A percentile compares a stretch with the other conserved stretches of the same genome.
These are phyloP conservation scores for Magnolia officinalis DNA, from an alignment of 164 flowering plant species.

Conservation along the genomic window DNA sequence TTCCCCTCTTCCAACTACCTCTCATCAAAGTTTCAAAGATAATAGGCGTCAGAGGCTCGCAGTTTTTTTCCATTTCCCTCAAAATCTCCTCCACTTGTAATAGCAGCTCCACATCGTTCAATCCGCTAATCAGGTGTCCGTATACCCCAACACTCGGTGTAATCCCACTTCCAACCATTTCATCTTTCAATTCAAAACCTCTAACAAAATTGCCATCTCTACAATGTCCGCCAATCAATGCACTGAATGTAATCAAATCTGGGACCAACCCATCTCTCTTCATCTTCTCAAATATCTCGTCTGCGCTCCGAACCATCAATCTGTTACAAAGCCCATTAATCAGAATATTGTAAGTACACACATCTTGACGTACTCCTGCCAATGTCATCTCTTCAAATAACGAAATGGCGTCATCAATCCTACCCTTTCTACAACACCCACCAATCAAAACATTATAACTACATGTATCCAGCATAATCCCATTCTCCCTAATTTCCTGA, in stretches of 20 bases:
- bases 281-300: not conserved
- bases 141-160: not conserved
- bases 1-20: not conserved
- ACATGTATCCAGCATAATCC: too few species aligned
- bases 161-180: not conserved
- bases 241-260: not conserved
- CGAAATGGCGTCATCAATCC: not conserved
- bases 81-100: not conserved
- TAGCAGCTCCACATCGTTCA: not conserved
- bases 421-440: not conserved
- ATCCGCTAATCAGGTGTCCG: not conserved
- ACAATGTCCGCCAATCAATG: not conserved
- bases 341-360: too few species aligned
- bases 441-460: not conserved
- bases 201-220: not conserved
- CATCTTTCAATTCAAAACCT: not conserved
- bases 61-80: not conserved
- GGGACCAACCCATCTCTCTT: constrained; percentile 1
- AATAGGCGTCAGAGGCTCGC: not conserved
- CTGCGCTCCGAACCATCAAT: not conserved
- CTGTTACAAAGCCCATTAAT: not conserved
- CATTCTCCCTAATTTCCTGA: too few species aligned
- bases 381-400: not conserved
- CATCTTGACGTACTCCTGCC: not conserved
- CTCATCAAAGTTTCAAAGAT: not conserved